A percentile compares a stretch with the other conserved stretches of the same genome.
phyloP scores from a whole-genome alignment of 116 monocot genomes.

The Zostera marina region DNA sequence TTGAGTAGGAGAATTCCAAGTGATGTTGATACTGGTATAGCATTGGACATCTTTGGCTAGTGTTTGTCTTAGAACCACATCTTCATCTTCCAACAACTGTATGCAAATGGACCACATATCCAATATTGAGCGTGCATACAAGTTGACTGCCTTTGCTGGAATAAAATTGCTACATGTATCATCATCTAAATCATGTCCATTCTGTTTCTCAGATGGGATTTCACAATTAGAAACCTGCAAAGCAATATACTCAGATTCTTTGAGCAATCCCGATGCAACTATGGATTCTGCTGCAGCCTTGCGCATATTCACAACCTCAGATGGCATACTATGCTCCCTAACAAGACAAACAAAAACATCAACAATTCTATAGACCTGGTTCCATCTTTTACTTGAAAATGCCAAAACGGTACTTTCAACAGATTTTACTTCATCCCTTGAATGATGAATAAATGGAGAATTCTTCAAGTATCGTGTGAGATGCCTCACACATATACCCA shows the following conservation, averaged over 20 bases:
- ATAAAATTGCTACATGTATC: background rate
- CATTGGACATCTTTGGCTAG: slow-evolving; percentile 63
- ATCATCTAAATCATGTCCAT: slow-evolving; percentile 9
- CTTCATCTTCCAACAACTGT: slow-evolving; percentile 85
- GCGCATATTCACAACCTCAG: slow-evolving; percentile 72
- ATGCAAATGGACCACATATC: slow-evolving; percentile 76
- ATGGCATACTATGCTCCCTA: slow-evolving; percentile 48
- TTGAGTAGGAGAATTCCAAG: slow-evolving; percentile 35
- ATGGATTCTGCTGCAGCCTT: slow-evolving; percentile 74
- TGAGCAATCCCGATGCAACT: slow-evolving; percentile 60
- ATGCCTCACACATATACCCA: slow-evolving; percentile 71
- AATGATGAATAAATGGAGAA: slow-evolving; percentile 1
- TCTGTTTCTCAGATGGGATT: slow-evolving; percentile 5
- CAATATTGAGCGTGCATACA: slow-evolving; percentile 45
- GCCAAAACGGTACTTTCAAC: background rate
- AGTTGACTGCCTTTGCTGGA: slow-evolving; percentile 11
- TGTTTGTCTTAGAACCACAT: slow-evolving; percentile 40
- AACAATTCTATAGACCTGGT: slow-evolving; percentile 26
- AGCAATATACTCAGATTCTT: slow-evolving; percentile 33
- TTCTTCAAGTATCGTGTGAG: slow-evolving; percentile 22
- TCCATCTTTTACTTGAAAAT: slow-evolving; percentile 2
- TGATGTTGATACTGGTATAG: slow-evolving; percentile 13
- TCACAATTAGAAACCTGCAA: slow-evolving; percentile 24
- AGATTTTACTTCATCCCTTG: slow-evolving; percentile 9
- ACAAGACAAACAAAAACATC: slow-evolving; percentile 37